Base-by-base conservation (phyloP, 768 basidiomycete species). In the Mycena sanguinolenta region DNA sequence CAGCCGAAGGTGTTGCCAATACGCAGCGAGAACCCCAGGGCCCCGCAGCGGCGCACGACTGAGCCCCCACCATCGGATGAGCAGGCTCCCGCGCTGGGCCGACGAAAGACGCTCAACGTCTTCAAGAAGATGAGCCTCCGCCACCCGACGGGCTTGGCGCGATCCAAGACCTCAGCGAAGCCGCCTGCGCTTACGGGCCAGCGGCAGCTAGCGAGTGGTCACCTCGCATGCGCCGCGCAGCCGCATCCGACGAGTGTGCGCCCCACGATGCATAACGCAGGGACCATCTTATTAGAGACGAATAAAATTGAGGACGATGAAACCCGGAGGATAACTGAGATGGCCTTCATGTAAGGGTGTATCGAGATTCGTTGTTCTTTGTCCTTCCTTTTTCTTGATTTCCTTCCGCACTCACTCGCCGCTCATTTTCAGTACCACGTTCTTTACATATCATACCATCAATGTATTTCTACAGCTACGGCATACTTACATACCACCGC, bases 291-390 rank as follows among this genome's bases (percentile, higher is more conserved):
- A 68, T 59, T 82, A 38, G 84, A 90, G 80, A 80, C 87, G 63
- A 84, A 75, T 57, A 80, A 78, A 46, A 92, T 94, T 46, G 82
- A 87, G 76, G 91, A 94, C 70, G 90, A 88, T 14, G 92, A 94
- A 83, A 86, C 84, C 71, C 82, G 92, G 79, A 81, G 91, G 78
- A 81, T 93, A 83, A 89, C 90, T 52, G 92, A 94, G 82, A 77
- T 92, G 75, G 92, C 92, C 63, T 94, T 93, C 76, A 79, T 92
- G 76, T 80, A 77, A 65, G 84, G 16, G 34, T 12, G 17, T 34
- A 2, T 13, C n/a, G 14, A 3, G 21, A 52, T 16, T 10, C 44
- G 19, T 46, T 46, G 21, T n/a, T 46, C 44, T 7, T 46, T n/a
- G 21, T 17, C 19, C 6, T 46, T n/a, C 8, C 7, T 21, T 46